These are phyloP conservation scores for Carex cristatella DNA, from an alignment of 176 grass and related monocot species.

Conservation along the genomic window DNA sequence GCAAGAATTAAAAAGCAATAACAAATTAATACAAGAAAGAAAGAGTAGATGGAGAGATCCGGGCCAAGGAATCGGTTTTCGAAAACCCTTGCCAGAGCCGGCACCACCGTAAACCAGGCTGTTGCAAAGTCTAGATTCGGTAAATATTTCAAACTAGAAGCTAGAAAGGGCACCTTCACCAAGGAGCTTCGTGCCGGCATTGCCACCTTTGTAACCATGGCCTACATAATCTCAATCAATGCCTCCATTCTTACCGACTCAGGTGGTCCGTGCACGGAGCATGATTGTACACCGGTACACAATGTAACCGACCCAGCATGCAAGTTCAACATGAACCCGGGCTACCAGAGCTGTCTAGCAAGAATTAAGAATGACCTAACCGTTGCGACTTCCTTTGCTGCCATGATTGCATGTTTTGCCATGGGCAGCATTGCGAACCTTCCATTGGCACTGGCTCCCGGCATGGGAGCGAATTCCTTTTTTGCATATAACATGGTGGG, in stretches of 20 bases:
- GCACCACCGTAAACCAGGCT: constrained; percentile 38
- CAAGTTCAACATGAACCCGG: constrained; percentile 14
- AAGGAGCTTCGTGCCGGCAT: constrained; percentile 53
- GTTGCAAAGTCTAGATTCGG: constrained; percentile 28
- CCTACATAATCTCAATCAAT: constrained; percentile 66
- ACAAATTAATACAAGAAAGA: background rate
- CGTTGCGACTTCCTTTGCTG: constrained; percentile 41
- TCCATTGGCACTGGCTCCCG: constrained; percentile 47
- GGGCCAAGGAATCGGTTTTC: constrained; percentile 17
- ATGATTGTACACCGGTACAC: constrained; percentile 24
- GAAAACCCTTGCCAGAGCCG: background rate
- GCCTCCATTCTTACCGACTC: constrained; percentile 56
- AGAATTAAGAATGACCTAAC: constrained; percentile 49
- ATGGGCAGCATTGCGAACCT: constrained; percentile 60
- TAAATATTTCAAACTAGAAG: constrained; percentile 57
- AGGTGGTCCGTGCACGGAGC: constrained; percentile 43
- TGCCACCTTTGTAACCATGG: constrained; percentile 67
- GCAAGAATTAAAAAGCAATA: background rate
- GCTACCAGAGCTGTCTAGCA: constrained; percentile 36
- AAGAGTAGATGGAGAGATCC: background rate
- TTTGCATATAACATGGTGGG: constrained; percentile 75
- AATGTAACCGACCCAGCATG: constrained; percentile 21
- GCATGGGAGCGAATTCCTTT: constrained; percentile 67
- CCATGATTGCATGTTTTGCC: constrained; percentile 38
- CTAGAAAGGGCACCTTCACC: constrained; percentile 56